These are phyloP conservation scores for Mucor piriformis DNA, from an alignment of 371 early-diverging fungal species.

Conservation along the genomic window DNA sequence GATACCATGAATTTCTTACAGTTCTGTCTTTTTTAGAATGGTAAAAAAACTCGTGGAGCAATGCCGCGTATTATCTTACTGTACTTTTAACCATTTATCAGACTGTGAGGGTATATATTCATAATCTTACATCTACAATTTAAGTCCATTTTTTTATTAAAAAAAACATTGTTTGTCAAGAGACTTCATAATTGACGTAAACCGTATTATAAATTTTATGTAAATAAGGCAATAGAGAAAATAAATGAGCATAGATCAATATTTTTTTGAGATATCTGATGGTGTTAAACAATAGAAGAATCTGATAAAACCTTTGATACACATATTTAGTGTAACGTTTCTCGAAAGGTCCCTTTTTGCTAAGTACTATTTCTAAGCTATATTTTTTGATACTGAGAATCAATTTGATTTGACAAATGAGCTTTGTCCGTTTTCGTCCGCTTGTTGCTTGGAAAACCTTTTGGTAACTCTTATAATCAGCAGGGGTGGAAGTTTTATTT, in stretches of 20 bases:
- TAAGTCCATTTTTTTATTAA: no score
- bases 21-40: background rate
- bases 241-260: background rate
- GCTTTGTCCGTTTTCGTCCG: conserved; percentile 10
- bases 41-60: background rate
- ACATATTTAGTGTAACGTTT: background rate
- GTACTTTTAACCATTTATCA: no score
- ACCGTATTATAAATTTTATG: no score
- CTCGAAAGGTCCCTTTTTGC: background rate
- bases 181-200: no score
- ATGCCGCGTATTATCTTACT: background rate
- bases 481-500: conserved; percentile 1
- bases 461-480: background rate
- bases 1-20: background rate
- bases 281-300: conserved; percentile 11
- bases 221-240: background rate
- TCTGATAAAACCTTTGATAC: conserved; percentile 9
- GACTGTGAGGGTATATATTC: no score
- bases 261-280: background rate
- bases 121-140: no score
- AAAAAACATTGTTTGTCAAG: no score
- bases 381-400: conserved; percentile 7
- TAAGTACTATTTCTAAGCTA: background rate
- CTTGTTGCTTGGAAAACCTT: background rate
- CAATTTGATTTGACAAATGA: conserved; percentile 10